Conservation (phyloP, 345 rosid species). For the Linum tenue region DNA sequence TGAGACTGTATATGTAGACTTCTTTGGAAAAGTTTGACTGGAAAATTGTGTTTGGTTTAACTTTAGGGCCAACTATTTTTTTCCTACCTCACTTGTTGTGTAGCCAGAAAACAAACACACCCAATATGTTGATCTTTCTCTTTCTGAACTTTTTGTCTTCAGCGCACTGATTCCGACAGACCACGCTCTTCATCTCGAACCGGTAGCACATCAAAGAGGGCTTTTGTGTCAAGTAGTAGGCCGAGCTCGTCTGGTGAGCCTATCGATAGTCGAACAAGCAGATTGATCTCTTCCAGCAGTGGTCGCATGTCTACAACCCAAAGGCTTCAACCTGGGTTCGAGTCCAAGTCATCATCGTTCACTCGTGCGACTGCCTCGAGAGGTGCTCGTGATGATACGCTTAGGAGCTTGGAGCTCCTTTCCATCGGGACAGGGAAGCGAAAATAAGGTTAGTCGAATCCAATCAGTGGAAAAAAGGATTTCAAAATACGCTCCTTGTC, state of each 20-base stretch:
- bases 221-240: constrained; percentile 43
- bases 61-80: too few species aligned
- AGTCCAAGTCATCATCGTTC: constrained; percentile 40
- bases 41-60: too few species aligned
- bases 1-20: too few species aligned
- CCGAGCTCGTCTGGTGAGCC: constrained; percentile 76
- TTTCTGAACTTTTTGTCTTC: not conserved
- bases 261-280: constrained; percentile 51
- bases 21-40: too few species aligned
- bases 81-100: too few species aligned
- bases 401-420: constrained; percentile 59
- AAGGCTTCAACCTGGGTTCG: constrained; percentile 52
- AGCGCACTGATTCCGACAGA: constrained; percentile 49
- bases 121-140: too few species aligned
- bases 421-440: constrained; percentile 41
- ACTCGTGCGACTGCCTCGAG: constrained; percentile 40
- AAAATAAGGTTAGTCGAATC: constrained; percentile 5
- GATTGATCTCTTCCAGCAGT: constrained; percentile 48
- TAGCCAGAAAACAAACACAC: too few species aligned
- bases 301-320: constrained; percentile 52
- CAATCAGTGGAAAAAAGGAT: too few species aligned
- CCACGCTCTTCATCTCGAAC: constrained; percentile 47
- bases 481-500: not conserved
- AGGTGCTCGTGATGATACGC: constrained; percentile 40
- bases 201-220: constrained; percentile 67